These are phyloP conservation scores for Mortierella sp. DNA, from an alignment of 371 early-diverging fungal species.

Conservation along the genomic window DNA sequence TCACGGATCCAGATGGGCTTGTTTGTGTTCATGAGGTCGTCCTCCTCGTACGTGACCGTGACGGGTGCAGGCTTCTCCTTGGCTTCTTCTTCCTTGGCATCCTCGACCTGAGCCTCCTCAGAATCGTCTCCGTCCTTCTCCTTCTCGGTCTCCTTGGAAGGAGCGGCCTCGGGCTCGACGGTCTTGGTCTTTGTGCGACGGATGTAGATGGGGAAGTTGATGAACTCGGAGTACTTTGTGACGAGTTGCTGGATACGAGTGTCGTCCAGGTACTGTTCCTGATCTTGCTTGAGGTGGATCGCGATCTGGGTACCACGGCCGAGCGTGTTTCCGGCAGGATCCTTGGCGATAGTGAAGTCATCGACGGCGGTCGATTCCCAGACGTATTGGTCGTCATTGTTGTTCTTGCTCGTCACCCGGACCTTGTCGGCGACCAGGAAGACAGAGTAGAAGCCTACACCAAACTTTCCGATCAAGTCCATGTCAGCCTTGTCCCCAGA, in stretches of 20 bases:
- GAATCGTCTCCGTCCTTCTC: slow-evolving; percentile 65
- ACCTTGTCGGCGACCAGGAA: slow-evolving; percentile 97
- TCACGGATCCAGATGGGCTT: slow-evolving; percentile 95
- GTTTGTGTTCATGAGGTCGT: slow-evolving; percentile 79
- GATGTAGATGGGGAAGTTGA: slow-evolving; percentile 93
- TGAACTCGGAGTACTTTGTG: slow-evolving; percentile 91
- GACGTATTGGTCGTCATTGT: slow-evolving; percentile 85
- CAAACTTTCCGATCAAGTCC: slow-evolving; percentile 96
- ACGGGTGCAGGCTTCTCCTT: slow-evolving; percentile 66
- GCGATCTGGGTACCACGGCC: slow-evolving; percentile 92
- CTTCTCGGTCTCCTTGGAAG: slow-evolving; percentile 48
- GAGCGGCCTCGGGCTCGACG: slow-evolving; percentile 53
- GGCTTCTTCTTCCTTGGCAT: slow-evolving; percentile 66
- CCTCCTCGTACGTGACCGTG: slow-evolving; percentile 64
- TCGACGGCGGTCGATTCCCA: slow-evolving; percentile 86
- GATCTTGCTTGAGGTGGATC: slow-evolving; percentile 90
- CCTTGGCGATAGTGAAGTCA: slow-evolving; percentile 88
- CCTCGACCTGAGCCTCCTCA: slow-evolving; percentile 61
- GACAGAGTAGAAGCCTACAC: slow-evolving; percentile 97
- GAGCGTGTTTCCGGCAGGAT: slow-evolving; percentile 86
- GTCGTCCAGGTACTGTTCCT: slow-evolving; percentile 83
- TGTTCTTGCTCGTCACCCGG: slow-evolving; percentile 91
- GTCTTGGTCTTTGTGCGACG: slow-evolving; percentile 62
- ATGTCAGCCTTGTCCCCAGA: slow-evolving; percentile 70
- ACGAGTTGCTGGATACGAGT: slow-evolving; percentile 74